Conservation (phyloP, 2,329 filamentous ascomycete genomes). For the Emergomyces pasteurianus region DNA sequence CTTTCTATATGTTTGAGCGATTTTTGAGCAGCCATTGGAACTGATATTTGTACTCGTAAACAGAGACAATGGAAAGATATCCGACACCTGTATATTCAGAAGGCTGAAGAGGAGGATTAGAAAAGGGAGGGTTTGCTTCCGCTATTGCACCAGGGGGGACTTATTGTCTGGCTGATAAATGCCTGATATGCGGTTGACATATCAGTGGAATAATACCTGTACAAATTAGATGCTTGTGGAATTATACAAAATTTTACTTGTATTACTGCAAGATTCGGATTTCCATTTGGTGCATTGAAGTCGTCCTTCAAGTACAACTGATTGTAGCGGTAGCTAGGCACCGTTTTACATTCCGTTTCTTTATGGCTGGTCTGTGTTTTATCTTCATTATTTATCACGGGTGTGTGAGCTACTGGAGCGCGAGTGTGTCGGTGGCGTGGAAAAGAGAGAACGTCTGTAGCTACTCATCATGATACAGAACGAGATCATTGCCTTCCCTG, state of each 20-base stretch:
- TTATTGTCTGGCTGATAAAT: background rate
- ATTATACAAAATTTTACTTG: background rate
- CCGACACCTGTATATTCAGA: conserved; percentile 72
- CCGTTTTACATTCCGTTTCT: too few species aligned
- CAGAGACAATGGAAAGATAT: conserved; percentile 99
- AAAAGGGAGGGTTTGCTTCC: background rate
- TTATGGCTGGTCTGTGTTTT: too few species aligned
- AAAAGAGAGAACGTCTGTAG: background rate
- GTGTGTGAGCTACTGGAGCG: too few species aligned
- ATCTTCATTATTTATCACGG: too few species aligned
- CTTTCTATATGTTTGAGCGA: background rate
- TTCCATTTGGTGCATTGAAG: background rate
- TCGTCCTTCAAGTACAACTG: too few species aligned
- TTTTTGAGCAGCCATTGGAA: background rate
- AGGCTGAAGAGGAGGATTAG: conserved; percentile 48
- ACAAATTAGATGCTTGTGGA: background rate
- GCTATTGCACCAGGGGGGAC: background rate
- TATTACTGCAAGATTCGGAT: background rate
- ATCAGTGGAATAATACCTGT: background rate
- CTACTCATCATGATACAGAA: background rate
- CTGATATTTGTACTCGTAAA: conserved; percentile 11
- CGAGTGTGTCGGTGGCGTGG: background rate
- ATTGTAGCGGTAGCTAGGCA: too few species aligned
- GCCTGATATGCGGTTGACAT: background rate
- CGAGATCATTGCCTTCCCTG: background rate